A percentile compares a stretch with the other conserved stretches of the same genome.
Evolutionary conservation across 352 stramenopile species (phyloP).

Genomic region (Thraustochytrium sp.): DNA sequence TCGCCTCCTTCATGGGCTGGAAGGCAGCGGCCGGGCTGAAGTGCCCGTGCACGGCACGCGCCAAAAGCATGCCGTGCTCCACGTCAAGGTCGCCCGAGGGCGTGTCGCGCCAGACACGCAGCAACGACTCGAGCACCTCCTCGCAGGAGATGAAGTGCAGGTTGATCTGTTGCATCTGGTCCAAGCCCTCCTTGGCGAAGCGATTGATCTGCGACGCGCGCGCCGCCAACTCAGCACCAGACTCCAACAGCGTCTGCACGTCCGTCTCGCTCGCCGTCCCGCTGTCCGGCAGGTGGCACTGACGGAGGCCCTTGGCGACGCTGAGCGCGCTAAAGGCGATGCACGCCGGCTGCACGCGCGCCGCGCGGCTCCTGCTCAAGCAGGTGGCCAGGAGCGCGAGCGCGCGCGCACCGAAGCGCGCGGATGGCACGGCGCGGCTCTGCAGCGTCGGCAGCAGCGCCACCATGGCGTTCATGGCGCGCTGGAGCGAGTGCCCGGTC

Average conservation of each 20-base stretch:
- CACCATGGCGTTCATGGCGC: slow-evolving; percentile 9
- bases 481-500: not conserved
- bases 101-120: not conserved
- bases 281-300: not conserved
- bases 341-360: not conserved
- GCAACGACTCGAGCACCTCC: not conserved
- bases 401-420: not conserved
- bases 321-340: not conserved
- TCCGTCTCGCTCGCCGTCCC: not conserved
- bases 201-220: not conserved
- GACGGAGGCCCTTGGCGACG: not conserved
- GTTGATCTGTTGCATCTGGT: slow-evolving; percentile 34
- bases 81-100: not conserved
- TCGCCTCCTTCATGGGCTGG: not conserved
- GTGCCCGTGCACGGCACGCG: slow-evolving; percentile 8
- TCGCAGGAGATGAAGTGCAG: slow-evolving; percentile 10
- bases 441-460: not conserved
- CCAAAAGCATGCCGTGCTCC: not conserved
- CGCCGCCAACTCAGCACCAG: not conserved
- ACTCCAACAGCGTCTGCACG: not conserved
- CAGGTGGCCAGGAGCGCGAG: not conserved
- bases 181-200: slow-evolving; percentile 12
- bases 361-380: not conserved
- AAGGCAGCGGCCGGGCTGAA: slow-evolving; percentile 6
- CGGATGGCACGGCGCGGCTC: not conserved